These are phyloP conservation scores for Diaporthe capsici DNA, from an alignment of 2,329 filamentous ascomycete species.

Conservation along the genomic window DNA sequence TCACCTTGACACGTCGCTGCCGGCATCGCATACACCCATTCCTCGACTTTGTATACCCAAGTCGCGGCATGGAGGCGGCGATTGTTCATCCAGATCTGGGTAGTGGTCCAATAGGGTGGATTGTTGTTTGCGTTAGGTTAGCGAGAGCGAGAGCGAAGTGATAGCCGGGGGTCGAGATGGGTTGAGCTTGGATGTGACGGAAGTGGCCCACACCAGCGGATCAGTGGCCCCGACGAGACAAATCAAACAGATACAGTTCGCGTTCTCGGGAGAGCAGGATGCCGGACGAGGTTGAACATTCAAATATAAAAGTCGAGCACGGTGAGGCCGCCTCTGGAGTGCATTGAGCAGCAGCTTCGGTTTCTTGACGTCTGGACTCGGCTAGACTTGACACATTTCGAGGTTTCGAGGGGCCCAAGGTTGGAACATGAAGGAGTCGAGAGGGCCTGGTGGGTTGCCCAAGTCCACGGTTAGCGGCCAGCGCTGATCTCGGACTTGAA, in stretches of 20 bases:
- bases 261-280: constrained; percentile 4
- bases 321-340: constrained; percentile 19
- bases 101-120: constrained; percentile 13
- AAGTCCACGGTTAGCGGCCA: constrained; percentile 16
- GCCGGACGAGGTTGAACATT: constrained; percentile 35
- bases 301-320: constrained; percentile 30
- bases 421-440: constrained; percentile 18
- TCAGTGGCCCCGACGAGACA: constrained; percentile 18
- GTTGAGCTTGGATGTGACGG: constrained; percentile 2
- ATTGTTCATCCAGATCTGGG: constrained; percentile 15
- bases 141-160: constrained; percentile 41
- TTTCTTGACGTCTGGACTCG: constrained; percentile 31
- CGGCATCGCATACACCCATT: constrained; percentile 44
- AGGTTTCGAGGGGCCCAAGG: constrained; percentile 26
- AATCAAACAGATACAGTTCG: constrained; percentile 23
- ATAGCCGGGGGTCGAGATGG: not conserved
- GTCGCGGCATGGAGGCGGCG: constrained; percentile 42
- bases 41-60: constrained; percentile 45
- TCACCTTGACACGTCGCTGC: constrained; percentile 44
- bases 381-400: constrained; percentile 37
- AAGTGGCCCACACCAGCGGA: constrained; percentile 27
- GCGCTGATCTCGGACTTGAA: constrained; percentile 31
- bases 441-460: constrained; percentile 10
- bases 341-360: constrained; percentile 20
- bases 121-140: constrained; percentile 18